These are phyloP conservation scores for Russula compacta DNA, from an alignment of 768 basidiomycete species.

Conservation along the genomic window DNA sequence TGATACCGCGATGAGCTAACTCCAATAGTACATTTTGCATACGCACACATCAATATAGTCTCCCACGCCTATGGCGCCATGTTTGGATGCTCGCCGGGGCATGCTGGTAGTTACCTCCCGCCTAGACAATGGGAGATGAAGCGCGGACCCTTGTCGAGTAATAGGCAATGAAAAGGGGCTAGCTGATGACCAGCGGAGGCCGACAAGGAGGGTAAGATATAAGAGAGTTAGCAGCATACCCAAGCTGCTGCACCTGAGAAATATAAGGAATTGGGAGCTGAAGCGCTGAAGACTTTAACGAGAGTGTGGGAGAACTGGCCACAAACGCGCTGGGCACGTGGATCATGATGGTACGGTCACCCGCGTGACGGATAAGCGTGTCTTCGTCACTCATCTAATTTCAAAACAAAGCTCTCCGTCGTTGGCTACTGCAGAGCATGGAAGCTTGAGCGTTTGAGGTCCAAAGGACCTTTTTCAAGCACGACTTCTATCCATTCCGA, in stretches of 20 bases:
- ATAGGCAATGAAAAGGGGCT: neutral
- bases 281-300: too few species aligned
- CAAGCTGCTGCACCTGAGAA: neutral
- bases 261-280: neutral
- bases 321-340: too few species aligned
- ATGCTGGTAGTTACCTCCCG: neutral
- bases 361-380: too few species aligned
- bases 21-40: too few species aligned
- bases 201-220: neutral
- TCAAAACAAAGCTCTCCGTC: neutral
- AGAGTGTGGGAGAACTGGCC: neutral
- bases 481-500: conserved; percentile 25
- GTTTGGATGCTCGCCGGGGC: neutral
- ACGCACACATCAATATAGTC: conserved; percentile 56
- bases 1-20: conserved; percentile 23
- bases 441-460: conserved; percentile 70
- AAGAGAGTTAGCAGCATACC: neutral
- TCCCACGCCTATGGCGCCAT: conserved; percentile 42
- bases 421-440: conserved; percentile 33
- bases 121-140: conserved; percentile 12
- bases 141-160: neutral
- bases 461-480: conserved; percentile 57
- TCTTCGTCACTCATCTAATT: neutral
- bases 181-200: neutral
- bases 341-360: too few species aligned